Evolutionary conservation across 768 basidiomycete genomes (phyloP), one percentile per base, ranked within the genome.

Genomic region (Russula olivacea): DNA sequence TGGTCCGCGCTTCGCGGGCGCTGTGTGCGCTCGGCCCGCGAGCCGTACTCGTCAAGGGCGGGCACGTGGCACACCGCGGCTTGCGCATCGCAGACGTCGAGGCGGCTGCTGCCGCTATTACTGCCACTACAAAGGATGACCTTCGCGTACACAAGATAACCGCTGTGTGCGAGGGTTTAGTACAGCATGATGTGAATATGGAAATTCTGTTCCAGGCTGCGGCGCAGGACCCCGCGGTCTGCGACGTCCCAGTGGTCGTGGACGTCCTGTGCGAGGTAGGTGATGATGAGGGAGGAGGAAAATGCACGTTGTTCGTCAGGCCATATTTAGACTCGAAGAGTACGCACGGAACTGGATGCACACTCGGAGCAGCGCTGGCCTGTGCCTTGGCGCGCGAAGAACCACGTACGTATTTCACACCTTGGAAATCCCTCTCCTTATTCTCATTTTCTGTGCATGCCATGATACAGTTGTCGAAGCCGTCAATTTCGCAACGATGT

Each of bases 321-420:
- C 85, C 88, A 2, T 76, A 82, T 15, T 74, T 92, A 23, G 76
- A 86, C 15, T 84, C 89, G 7, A 80, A 74, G 38, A 91, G 79
- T 67, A 97, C 93, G 0, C 94, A 96, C 70, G 94, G 94, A 1
- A 97, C 94, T 0, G 94, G 93, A 2, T 97, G 93, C 72, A 97
- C 94, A 0, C 77, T 97, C n/a, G 87, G 86, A 51, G 86, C 93
- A 0, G 90, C 92, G 0, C 80, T 96, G 19, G 86, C 87, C 2
- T 85, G 84, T 59, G 78, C 78, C 6, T 75, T 94, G 17, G 87
- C 83, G 3, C 76, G 75, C 50, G 85, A 83, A 61, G 67, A 64
- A 10, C 55, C 65, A n/a, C 63, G 78, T 80, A 55, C 70, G 81
- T 79, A 41, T 25, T n/a, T 28, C 14, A 47, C 10, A 47, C 51